phyloP scores from a whole-genome alignment of 2,329 filamentous ascomycete genomes.

The Penicillium frequentans region DNA sequence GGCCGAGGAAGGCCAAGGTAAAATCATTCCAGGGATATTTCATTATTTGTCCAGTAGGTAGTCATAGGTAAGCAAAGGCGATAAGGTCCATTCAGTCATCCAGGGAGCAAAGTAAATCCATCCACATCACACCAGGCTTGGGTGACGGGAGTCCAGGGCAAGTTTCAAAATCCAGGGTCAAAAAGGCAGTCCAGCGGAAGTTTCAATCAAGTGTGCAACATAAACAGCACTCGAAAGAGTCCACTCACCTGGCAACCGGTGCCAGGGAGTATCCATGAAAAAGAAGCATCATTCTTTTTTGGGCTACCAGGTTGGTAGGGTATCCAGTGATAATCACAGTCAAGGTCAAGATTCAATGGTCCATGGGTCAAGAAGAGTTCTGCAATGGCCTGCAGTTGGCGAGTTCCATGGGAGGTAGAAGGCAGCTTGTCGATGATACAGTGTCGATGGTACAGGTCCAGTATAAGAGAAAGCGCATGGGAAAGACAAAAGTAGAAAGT shows the following conservation, averaged over 20 bases:
- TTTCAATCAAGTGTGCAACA: slow-evolving; percentile 36
- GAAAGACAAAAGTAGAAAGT: slow-evolving; percentile 14
- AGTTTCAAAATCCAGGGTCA: slow-evolving; percentile 16
- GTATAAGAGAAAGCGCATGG: slow-evolving; percentile 20
- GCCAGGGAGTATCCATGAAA: slow-evolving; percentile 28
- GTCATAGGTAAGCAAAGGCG: neutral
- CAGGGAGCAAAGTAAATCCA: slow-evolving; percentile 15
- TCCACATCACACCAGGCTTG: slow-evolving; percentile 32
- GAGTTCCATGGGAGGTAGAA: neutral
- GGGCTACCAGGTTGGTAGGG: slow-evolving; percentile 18
- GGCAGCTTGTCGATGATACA: slow-evolving; percentile 7
- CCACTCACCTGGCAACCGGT: slow-evolving; percentile 33
- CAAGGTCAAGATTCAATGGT: slow-evolving; percentile 15
- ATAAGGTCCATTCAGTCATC: slow-evolving; percentile 7
- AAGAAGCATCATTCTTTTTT: slow-evolving; percentile 26
- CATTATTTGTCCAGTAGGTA: slow-evolving; percentile 14
- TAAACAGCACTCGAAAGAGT: slow-evolving; percentile 42
- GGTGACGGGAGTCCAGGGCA: slow-evolving; percentile 20
- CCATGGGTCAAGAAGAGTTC: slow-evolving; percentile 14
- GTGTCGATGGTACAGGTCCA: slow-evolving; percentile 24
- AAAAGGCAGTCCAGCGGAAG: slow-evolving; percentile 20
- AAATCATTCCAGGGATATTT: slow-evolving; percentile 12
- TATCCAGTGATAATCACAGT: slow-evolving; percentile 10
- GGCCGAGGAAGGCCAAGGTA: slow-evolving; percentile 6
- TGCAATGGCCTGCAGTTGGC: neutral